Conservation (phyloP, 768 basidiomycete genomes). For the Mycena albidolilacea region DNA sequence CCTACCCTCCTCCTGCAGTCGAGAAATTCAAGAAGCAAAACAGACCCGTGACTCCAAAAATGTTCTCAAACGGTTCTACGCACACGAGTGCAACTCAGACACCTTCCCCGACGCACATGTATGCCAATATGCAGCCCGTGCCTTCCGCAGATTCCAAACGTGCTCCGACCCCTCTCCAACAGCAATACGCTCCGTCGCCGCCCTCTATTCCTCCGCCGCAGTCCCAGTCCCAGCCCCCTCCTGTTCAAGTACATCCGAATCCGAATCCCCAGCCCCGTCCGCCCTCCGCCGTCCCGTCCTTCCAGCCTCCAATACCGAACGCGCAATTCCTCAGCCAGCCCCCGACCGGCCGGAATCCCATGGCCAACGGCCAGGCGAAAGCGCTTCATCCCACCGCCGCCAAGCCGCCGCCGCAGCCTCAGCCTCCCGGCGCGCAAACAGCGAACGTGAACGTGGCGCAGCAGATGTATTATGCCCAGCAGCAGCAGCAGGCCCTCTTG, state of each 20-base stretch:
- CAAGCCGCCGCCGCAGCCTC: background rate
- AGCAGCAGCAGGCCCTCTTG: constrained; percentile 33
- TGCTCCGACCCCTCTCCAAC: constrained; percentile 37
- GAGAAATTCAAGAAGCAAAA: constrained; percentile 47
- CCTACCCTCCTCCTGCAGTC: constrained; percentile 30
- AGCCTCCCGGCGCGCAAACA: constrained; percentile 9
- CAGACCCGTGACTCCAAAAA: constrained; percentile 36
- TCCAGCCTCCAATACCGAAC: constrained; percentile 41
- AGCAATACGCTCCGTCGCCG: constrained; percentile 44
- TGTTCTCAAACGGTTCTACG: constrained; percentile 30
- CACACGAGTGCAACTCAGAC: constrained; percentile 39
- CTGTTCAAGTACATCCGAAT: constrained; percentile 40
- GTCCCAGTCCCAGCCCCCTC: constrained; percentile 45
- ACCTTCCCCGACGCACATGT: constrained; percentile 41
- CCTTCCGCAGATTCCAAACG: constrained; percentile 36
- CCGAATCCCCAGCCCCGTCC: constrained; percentile 40
- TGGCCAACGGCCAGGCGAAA: constrained; percentile 28
- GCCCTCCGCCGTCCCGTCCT: constrained; percentile 39
- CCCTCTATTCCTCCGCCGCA: constrained; percentile 48
- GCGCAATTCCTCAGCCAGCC: constrained; percentile 43
- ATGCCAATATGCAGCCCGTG: constrained; percentile 37
- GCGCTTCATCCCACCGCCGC: constrained; percentile 21
- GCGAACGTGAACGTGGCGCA: constrained; percentile 14
- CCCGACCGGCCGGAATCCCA: constrained; percentile 35
- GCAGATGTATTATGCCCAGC: constrained; percentile 32